Evolutionary conservation across 164 flowering plant species (phyloP), one percentile per base, ranked within the genome.

Genomic region (Sedum album): DNA sequence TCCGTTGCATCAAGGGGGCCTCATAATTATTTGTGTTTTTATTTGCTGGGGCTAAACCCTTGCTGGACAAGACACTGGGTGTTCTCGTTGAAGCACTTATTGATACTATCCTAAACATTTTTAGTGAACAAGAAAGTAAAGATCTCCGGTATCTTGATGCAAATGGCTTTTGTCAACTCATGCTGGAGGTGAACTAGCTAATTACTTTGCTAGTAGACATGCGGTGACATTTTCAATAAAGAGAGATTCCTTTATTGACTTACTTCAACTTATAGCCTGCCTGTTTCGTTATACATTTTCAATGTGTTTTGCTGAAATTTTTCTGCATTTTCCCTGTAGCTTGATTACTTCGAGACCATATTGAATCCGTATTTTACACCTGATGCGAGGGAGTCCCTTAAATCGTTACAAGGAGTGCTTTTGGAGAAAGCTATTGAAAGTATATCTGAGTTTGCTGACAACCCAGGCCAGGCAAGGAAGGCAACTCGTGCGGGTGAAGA

Each of bases 111-210:
- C 88, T 92, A 48, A 88, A 90, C 72, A 83, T 92, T 57, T 82
- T 90, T 74, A 76, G 88, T 73, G 99, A 92, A 79, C 82, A 89
- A 72, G 68, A 82, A 76, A 46, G 75, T 44, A 85, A 81, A 76
- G 86, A 90, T 69, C 90, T 95, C 48, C 84, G 81, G 76, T 80
- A 86, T 65, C 73, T 92, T 78, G 99, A 95, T 82, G 79, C 97
- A 70, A 95, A 88, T 83, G 99, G 99, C 70, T 95, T 92, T 71
- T 95, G 93, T 73, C 99, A 92, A 81, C 92, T 95, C 75, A 95
- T 90, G 97, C 96, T 92, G 74, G 99, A 95, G 99, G 99, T 88
- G 69, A 77, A 33, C 65, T 25, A 42, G 48, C 8, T 57, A 42
- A n/a, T 35, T 21, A 55, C 0, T 44, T 25, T 20, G 17, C 21